A percentile compares a stretch with the other conserved stretches of the same genome.
Evolutionary conservation across 345 rosid genomes (phyloP).

Genomic region (Syzygium oleosum): DNA sequence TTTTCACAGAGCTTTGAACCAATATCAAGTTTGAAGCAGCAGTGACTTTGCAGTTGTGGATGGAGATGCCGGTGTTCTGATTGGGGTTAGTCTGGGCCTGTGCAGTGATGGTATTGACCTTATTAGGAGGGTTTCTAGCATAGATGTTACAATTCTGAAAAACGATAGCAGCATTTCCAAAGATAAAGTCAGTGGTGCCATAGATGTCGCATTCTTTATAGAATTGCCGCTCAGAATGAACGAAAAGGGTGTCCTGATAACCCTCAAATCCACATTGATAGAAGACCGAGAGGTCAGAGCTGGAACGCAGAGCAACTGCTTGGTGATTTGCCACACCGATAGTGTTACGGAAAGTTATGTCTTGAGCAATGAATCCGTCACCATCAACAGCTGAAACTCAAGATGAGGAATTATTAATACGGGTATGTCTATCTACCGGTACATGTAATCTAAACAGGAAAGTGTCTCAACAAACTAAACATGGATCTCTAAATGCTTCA

Average conservation of each 20-base stretch:
- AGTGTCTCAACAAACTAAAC: neutral
- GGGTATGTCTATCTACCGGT: neutral
- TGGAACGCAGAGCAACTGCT: slow-evolving; percentile 67
- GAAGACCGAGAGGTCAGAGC: slow-evolving; percentile 57
- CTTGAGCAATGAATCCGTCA: slow-evolving; percentile 49
- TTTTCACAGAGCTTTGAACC: slow-evolving; percentile 38
- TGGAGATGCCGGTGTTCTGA: slow-evolving; percentile 53
- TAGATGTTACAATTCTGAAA: slow-evolving; percentile 46
- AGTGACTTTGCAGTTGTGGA: slow-evolving; percentile 39
- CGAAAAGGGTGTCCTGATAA: slow-evolving; percentile 61
- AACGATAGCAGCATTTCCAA: slow-evolving; percentile 55
- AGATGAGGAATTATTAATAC: neutral
- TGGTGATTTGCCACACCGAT: slow-evolving; percentile 52
- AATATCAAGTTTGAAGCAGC: slow-evolving; percentile 44
- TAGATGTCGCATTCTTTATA: slow-evolving; percentile 51
- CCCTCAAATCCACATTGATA: slow-evolving; percentile 52
- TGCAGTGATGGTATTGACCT: slow-evolving; percentile 38
- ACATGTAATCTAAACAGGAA: neutral
- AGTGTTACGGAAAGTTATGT: slow-evolving; percentile 60
- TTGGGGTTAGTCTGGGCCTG: slow-evolving; percentile 55
- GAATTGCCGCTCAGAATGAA: slow-evolving; percentile 59
- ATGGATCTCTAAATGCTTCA: neutral
- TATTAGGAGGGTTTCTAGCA: slow-evolving; percentile 34
- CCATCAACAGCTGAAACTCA: slow-evolving; percentile 44
- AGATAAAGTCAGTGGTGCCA: slow-evolving; percentile 55